A percentile compares a stretch with the other conserved stretches of the same genome.
Conservation (phyloP, 2,329 filamentous ascomycete genomes). For the Chaetomium sp. region DNA sequence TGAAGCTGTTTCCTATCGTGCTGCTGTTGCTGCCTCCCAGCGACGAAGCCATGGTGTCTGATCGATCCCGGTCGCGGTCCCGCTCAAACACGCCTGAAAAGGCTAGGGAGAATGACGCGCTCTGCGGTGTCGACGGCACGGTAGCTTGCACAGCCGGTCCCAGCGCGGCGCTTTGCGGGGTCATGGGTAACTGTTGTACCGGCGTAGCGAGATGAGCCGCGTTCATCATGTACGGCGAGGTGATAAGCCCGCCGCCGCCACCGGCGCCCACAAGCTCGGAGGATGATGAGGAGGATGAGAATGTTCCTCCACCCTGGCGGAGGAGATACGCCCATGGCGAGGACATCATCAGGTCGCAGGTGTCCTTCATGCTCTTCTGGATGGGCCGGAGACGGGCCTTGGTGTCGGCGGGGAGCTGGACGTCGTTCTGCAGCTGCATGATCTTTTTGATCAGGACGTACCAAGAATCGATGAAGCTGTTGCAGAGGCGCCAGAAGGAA, state of each 20-base stretch:
- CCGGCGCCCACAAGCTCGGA: constrained; percentile 14
- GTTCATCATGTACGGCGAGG: constrained; percentile 21
- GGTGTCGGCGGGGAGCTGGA: constrained; percentile 58
- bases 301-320: constrained; percentile 2
- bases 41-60: constrained; percentile 47
- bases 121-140: constrained; percentile 64
- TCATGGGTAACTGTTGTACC: constrained; percentile 57
- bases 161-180: constrained; percentile 80
- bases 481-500: constrained; percentile 64
- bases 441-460: constrained; percentile 57
- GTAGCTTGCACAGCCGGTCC: constrained; percentile 88
- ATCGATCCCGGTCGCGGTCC: constrained; percentile 28
- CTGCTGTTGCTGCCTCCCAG: not conserved
- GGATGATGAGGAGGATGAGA: constrained; percentile 21
- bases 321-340: constrained; percentile 50
- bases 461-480: constrained; percentile 66
- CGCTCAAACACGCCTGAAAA: constrained; percentile 55
- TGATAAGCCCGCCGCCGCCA: not conserved
- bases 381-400: constrained; percentile 70
- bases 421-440: constrained; percentile 46
- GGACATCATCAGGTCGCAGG: constrained; percentile 60
- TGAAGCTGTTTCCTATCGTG: not conserved
- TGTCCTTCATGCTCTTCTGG: constrained; percentile 77
- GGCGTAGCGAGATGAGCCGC: too few species aligned
- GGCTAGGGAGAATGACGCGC: constrained; percentile 49